Base-by-base conservation (phyloP, 768 basidiomycete species). In the Russula dissimulans region DNA sequence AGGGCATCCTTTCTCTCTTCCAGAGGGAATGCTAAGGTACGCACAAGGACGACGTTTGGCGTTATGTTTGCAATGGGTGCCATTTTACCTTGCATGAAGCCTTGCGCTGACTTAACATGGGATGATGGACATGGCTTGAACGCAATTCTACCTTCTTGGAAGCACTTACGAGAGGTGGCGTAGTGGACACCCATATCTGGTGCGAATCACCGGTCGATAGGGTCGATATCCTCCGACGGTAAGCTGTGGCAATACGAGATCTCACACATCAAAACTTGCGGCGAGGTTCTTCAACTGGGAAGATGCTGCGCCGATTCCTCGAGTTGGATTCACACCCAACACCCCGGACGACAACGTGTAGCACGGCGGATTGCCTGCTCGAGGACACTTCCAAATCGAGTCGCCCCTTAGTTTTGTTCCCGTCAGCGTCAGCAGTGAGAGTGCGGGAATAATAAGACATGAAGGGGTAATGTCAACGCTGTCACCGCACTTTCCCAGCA, bases 121-220 rank as follows among this genome's bases (percentile, higher is more conserved):
- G 29, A 22, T 14, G 10, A 12, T 52, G 9, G 44, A 46, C 31
- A 29, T 17, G 17, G 26, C 31, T 34, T 10, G 42, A 29, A 54
- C 7, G 38, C 46, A 39, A 49, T 56, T 48, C 22, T 48, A 6
- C 55, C 46, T 22, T 55, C 15, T 43, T 42, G 1, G 31, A 34
- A 34, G 8, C 11, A 32, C 4, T 58, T 58, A 58, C 57, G 56
- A 49, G 47, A 57, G 49, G 49, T 50, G 41, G 47, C 38, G 47
- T 42, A n/a, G 17, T 22, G 1, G 3, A 48, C 34, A 15, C 2
- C 57, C 18, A 46, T 59, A 59, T 53, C 12, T 1, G 29, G 57
- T 32, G 34, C 34, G 11, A 52, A 59, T 45, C 36, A 1, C 50
- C 57, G 57, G 41, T 1, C 1, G 5, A 18, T 32, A 17, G 39